Conservation (phyloP, 1,284 basidiomycete species). For the Termitomyces sp. region DNA sequence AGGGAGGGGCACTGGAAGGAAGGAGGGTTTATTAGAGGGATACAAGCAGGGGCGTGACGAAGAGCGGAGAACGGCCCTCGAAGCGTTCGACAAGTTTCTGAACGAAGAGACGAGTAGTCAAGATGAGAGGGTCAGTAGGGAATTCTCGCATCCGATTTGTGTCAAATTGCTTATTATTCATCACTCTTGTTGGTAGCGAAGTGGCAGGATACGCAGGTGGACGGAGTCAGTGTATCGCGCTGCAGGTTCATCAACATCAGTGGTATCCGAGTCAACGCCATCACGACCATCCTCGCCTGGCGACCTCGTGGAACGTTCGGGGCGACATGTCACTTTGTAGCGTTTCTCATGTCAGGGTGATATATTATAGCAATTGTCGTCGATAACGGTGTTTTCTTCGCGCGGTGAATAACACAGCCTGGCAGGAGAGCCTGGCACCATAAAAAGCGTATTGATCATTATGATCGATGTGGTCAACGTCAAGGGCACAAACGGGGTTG, state of each 20-base stretch:
- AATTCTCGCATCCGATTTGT: neutral
- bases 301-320: neutral
- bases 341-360: neutral
- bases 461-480: too few relatives aligned
- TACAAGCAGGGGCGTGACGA: constrained; percentile 16
- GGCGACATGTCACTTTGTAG: neutral
- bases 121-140: constrained; percentile 27
- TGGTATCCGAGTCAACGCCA: neutral
- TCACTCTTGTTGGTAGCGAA: constrained; percentile 14
- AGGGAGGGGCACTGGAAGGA: constrained; percentile 19
- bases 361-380: too few relatives aligned
- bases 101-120: constrained; percentile 39
- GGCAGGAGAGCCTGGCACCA: too few relatives aligned
- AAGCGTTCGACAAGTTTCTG: constrained; percentile 52
- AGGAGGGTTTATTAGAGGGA: constrained; percentile 17
- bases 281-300: constrained; percentile 2
- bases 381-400: too few relatives aligned
- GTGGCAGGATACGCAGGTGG: constrained; percentile 29
- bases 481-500: neutral
- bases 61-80: constrained; percentile 46
- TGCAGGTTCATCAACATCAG: constrained; percentile 5
- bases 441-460: too few relatives aligned
- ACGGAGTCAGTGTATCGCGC: constrained; percentile 29
- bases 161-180: too few relatives aligned
- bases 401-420: neutral